Evolutionary conservation across 805 yeast genomes (phyloP).

Genomic region (Danielia reshetovae): DNA sequence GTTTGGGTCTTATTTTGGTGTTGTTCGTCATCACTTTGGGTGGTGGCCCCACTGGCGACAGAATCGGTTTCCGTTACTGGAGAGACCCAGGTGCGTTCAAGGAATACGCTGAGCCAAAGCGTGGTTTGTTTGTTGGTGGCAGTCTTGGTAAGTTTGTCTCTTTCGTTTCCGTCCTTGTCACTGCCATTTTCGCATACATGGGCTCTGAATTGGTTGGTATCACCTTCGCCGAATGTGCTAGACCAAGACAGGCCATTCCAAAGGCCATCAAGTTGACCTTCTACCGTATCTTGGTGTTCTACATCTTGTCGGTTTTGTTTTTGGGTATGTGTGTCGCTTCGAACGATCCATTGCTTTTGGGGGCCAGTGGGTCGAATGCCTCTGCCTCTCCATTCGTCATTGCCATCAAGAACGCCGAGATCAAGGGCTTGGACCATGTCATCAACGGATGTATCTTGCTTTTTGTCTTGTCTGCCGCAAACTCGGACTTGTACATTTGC

Average conservation of each 20-base stretch:
- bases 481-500: constrained; percentile 20
- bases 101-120: constrained; percentile 42
- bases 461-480: constrained; percentile 20
- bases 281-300: constrained; percentile 61
- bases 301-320: constrained; percentile 55
- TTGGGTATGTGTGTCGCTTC: constrained; percentile 56
- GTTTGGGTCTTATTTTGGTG: constrained; percentile 62
- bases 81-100: constrained; percentile 61
- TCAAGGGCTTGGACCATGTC: constrained; percentile 19
- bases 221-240: constrained; percentile 69
- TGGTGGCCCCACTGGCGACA: constrained; percentile 72
- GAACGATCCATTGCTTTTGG: constrained; percentile 16
- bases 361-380: constrained; percentile 13
- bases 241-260: constrained; percentile 64
- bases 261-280: constrained; percentile 67
- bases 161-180: constrained; percentile 57
- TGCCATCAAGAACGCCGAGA: constrained; percentile 20
- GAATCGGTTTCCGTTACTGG: constrained; percentile 74
- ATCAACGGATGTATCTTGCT: constrained; percentile 19
- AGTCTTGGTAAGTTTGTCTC: constrained; percentile 55
- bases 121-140: constrained; percentile 36
- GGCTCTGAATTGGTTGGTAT: constrained; percentile 72
- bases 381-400: constrained; percentile 20
- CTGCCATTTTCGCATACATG: constrained; percentile 65
- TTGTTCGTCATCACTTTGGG: constrained; percentile 67